Percentiles rank a stretch among this genome's conserved stretches.
phyloP scores from a whole-genome alignment of 805 yeast species.

The Candida gorgasii region DNA sequence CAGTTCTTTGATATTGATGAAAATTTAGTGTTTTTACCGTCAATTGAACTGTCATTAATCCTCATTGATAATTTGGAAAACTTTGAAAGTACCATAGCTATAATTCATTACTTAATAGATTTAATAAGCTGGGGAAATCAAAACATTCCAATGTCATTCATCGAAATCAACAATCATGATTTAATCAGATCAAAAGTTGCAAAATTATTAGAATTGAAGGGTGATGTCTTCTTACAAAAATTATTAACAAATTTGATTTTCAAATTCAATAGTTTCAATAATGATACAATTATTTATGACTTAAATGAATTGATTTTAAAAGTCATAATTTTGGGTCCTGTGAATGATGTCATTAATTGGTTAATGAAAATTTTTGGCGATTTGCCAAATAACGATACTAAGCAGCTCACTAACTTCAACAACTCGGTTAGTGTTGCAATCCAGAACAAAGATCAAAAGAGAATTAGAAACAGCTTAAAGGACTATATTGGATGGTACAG shows the following conservation, averaged over 20 bases:
- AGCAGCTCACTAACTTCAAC: slow-evolving; percentile 67
- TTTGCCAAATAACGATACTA: slow-evolving; percentile 66
- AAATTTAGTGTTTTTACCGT: slow-evolving; percentile 41
- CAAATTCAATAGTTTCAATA: slow-evolving; percentile 52
- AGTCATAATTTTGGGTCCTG: slow-evolving; percentile 53
- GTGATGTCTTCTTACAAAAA: slow-evolving; percentile 54
- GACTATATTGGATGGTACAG: slow-evolving; percentile 84
- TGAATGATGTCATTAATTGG: slow-evolving; percentile 55
- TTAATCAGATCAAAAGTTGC: slow-evolving; percentile 49
- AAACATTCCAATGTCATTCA: slow-evolving; percentile 74
- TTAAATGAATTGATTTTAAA: slow-evolving; percentile 74
- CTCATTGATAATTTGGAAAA: slow-evolving; percentile 57
- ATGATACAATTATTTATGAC: slow-evolving; percentile 62
- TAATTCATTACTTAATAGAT: slow-evolving; percentile 79
- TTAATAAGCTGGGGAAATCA: slow-evolving; percentile 81
- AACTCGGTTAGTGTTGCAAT: slow-evolving; percentile 59
- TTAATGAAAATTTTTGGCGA: slow-evolving; percentile 52
- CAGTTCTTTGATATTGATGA: slow-evolving; percentile 46
- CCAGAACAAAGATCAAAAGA: slow-evolving; percentile 66
- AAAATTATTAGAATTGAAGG: slow-evolving; percentile 51
- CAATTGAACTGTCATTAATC: slow-evolving; percentile 59
- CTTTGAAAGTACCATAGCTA: slow-evolving; percentile 66
- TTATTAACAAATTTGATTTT: slow-evolving; percentile 68
- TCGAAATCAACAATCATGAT: slow-evolving; percentile 54
- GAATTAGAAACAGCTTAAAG: slow-evolving; percentile 67